Evolutionary conservation across 352 stramenopile genomes (phyloP).

Genomic region (Pythium coloratum): DNA sequence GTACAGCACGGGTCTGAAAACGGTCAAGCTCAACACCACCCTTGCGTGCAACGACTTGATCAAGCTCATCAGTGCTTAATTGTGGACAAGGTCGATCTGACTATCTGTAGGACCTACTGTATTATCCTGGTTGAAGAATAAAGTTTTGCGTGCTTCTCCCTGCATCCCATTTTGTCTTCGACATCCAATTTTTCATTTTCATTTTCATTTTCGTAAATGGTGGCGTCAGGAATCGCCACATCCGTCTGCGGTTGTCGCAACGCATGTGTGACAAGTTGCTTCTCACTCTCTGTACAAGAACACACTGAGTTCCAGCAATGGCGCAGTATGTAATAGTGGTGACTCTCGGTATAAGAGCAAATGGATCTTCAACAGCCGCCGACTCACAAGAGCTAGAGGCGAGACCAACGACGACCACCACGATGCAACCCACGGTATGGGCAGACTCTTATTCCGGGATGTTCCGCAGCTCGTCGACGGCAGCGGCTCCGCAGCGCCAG

Average conservation of each 20-base stretch:
- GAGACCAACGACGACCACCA: neutral
- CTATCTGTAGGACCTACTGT: constrained; percentile 2
- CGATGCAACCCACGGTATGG: neutral
- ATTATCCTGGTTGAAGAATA: neutral
- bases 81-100: neutral
- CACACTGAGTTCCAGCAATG: neutral
- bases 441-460: constrained; percentile 2
- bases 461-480: constrained; percentile 8
- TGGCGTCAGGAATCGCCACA: neutral
- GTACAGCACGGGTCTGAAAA: constrained; percentile 28
- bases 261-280: neutral
- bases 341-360: neutral
- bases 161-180: neutral
- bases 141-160: constrained; percentile 1
- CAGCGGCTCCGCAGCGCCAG: constrained; percentile 12
- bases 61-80: constrained; percentile 53
- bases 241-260: neutral
- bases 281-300: constrained; percentile 2
- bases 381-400: neutral
- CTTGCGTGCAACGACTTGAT: constrained; percentile 87
- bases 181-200: neutral
- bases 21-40: constrained; percentile 72
- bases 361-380: neutral
- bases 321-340: neutral
- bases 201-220: neutral